phyloP scores from a whole-genome alignment of 306 rosid genomes.

The Pyrus pyrifolia region DNA sequence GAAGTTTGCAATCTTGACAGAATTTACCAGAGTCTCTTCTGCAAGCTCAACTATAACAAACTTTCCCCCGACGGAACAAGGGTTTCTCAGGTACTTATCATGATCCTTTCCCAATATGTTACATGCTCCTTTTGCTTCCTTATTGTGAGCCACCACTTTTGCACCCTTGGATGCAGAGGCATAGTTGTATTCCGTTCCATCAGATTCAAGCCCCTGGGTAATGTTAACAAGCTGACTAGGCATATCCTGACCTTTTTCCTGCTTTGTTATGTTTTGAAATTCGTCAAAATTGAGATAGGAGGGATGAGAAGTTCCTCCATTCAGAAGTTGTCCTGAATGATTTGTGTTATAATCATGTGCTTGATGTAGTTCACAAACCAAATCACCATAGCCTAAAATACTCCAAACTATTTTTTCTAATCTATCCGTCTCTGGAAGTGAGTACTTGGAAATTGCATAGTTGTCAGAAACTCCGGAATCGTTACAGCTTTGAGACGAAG shows the following conservation, averaged over 20 bases:
- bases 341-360: conserved; percentile 17
- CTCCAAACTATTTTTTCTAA: conserved; percentile 43
- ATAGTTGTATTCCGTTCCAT: conserved; percentile 69
- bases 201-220: conserved; percentile 65
- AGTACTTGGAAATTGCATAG: conserved; percentile 18
- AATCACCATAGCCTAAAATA: conserved; percentile 38
- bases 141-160: conserved; percentile 78
- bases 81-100: conserved; percentile 81
- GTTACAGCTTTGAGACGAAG: conserved; percentile 31
- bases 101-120: conserved; percentile 70
- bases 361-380: conserved; percentile 44
- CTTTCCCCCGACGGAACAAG: conserved; percentile 70
- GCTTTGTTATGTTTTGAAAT: conserved; percentile 32
- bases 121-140: conserved; percentile 81
- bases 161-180: conserved; percentile 94
- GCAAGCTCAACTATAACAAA: conserved; percentile 83
- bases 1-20: conserved; percentile 76
- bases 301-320: conserved; percentile 28
- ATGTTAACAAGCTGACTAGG: conserved; percentile 37
- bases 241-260: conserved; percentile 26
- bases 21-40: conserved; percentile 72
- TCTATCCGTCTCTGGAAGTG: conserved; percentile 29
- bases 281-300: conserved; percentile 46
- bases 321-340: conserved; percentile 13
- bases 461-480: conserved; percentile 20